Base-by-base conservation (phyloP, 2,329 filamentous ascomycete species). In the Phyllosticta ampelicida region DNA sequence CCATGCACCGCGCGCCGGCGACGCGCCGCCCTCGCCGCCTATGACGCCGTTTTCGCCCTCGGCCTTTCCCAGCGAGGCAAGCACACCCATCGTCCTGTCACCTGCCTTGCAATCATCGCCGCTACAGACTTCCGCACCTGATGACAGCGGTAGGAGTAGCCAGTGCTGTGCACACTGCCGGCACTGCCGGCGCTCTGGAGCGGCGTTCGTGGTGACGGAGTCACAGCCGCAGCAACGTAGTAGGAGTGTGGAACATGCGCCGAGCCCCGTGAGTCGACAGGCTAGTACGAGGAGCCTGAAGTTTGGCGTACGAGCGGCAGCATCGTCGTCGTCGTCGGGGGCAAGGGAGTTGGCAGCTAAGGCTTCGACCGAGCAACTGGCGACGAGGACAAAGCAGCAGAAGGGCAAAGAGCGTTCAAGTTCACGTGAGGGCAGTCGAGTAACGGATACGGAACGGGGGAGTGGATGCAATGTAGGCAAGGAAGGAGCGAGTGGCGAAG, bases 1-100 rank as follows among this genome's bases (percentile, higher is more conserved):
- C 36, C n/a, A 44, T 16, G 16, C 23, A 26, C 53, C 23, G 13
- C 54, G 16, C 55, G 52, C 50, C 44, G 73, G 67, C 30, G 70
- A 64, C 21, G 50, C 55, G 9, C 55, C 55, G 11, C 55, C 55
- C 11, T 51, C 53, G 5, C 57, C 57, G 10, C 57, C 57, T 20
- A 52, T 59, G 28, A 59, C 57, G 52, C 57, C 57, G 28, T 59
- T 59, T 26, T 59, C 57, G 13, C 57, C 57, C 9, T 30, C 52
- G 13, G 57, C 57, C 13, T 59, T 59, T 29, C 57, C 53, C 10
- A 30, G 23, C 23, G 48, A 21, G 20, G 21, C 26, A 2, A 28
- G 36, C 10, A 18, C 29, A 26, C 28, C 18, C 23, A 19, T 13
- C 5, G 49, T 26, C 19, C 19, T 26, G 19, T 20, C 49, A 13